A percentile compares a stretch with the other conserved stretches of the same genome.
Evolutionary conservation across 2,329 filamentous ascomycete species (phyloP).

Genomic region (Lasiodiplodia theobromae): DNA sequence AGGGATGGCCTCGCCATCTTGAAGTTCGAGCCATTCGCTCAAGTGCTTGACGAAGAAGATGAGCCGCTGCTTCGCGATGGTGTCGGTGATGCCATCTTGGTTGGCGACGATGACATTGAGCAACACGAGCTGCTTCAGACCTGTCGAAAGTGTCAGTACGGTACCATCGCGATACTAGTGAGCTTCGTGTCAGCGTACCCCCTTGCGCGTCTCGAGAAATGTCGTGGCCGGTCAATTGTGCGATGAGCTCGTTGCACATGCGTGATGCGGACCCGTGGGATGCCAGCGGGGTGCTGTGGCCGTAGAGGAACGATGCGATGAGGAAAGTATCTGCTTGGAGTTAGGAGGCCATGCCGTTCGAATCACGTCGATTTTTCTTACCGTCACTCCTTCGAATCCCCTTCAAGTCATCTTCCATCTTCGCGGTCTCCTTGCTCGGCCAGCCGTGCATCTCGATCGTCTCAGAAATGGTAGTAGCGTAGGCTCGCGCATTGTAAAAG

Average conservation of each 20-base stretch:
- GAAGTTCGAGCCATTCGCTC: conserved; percentile 69
- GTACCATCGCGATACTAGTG: conserved; percentile 27
- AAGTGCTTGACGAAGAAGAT: conserved; percentile 85
- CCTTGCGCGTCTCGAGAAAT: conserved; percentile 51
- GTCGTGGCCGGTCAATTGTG: conserved; percentile 64
- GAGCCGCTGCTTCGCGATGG: conserved; percentile 68
- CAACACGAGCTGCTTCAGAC: conserved; percentile 58
- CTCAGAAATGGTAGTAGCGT: conserved; percentile 46
- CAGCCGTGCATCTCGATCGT: conserved; percentile 52
- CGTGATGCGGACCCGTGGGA: conserved; percentile 57
- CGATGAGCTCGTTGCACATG: conserved; percentile 67
- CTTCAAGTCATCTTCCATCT: conserved; percentile 48
- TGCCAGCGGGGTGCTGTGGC: conserved; percentile 57
- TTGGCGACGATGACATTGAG: conserved; percentile 62
- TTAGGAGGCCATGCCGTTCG: background rate
- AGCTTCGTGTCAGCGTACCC: conserved; percentile 41
- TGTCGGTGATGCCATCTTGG: conserved; percentile 56
- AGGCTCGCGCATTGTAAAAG: conserved; percentile 54
- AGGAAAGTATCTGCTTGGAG: conserved; percentile 52
- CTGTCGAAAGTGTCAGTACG: conserved; percentile 37
- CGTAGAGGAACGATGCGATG: conserved; percentile 56
- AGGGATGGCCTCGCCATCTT: conserved; percentile 55
- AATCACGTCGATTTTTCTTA: background rate
- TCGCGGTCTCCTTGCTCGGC: conserved; percentile 43
- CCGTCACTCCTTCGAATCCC: conserved; percentile 35